Evolutionary conservation across 2,329 filamentous ascomycete genomes (phyloP).

Genomic region (Nemania sp.): DNA sequence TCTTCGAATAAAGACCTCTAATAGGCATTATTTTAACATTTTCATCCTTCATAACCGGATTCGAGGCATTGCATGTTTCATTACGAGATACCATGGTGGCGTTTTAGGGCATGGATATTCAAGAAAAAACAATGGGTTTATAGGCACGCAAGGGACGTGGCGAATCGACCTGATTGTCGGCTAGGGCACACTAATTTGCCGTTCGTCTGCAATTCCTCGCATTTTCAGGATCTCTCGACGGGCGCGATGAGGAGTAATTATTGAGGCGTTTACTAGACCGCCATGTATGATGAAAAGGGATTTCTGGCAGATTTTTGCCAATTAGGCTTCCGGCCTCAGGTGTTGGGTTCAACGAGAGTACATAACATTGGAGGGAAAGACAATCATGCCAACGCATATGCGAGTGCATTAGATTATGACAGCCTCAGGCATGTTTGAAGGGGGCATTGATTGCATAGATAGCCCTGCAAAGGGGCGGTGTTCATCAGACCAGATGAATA

Average conservation of each 20-base stretch:
- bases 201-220: slow-evolving; percentile 22
- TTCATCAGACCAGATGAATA: slow-evolving; percentile 1
- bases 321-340: slow-evolving; percentile 16
- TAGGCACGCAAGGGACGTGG: slow-evolving; percentile 28
- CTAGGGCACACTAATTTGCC: neutral
- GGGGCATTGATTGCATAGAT: slow-evolving; percentile 11
- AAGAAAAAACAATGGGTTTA: slow-evolving; percentile 26
- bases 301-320: slow-evolving; percentile 29
- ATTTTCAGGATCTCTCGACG: slow-evolving; percentile 22
- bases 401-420: slow-evolving; percentile 21
- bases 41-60: slow-evolving; percentile 33
- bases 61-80: slow-evolving; percentile 43
- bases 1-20: slow-evolving; percentile 29
- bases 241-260: neutral
- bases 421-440: slow-evolving; percentile 23
- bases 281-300: slow-evolving; percentile 29
- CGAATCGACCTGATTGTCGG: slow-evolving; percentile 1
- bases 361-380: slow-evolving; percentile 20
- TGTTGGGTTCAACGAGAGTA: slow-evolving; percentile 24
- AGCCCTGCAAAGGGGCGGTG: neutral
- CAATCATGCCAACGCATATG: slow-evolving; percentile 11
- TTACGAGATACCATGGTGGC: slow-evolving; percentile 51
- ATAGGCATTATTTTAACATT: slow-evolving; percentile 40
- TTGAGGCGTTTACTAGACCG: slow-evolving; percentile 27
- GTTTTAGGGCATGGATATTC: slow-evolving; percentile 39